Conservation (phyloP, 805 yeast genomes). For the Yarrowia sp. region DNA sequence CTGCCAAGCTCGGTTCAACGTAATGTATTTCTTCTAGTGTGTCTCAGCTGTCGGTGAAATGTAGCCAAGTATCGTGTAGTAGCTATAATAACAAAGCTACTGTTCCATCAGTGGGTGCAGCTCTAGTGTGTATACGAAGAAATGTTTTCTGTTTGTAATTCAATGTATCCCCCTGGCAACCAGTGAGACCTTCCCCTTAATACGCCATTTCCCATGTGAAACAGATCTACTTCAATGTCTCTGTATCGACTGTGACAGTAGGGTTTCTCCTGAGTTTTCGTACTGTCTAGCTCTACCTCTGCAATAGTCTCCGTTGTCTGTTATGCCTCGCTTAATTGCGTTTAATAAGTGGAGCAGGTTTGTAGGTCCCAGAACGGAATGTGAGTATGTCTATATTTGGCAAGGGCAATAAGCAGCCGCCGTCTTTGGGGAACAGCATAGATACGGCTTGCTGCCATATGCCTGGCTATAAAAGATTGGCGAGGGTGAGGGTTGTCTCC, state of each 20-base stretch:
- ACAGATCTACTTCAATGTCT: background rate
- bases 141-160: too few relatives aligned
- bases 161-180: too few relatives aligned
- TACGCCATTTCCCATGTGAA: too few relatives aligned
- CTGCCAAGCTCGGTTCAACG: too few relatives aligned
- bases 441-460: background rate
- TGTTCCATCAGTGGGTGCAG: too few relatives aligned
- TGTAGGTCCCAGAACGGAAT: background rate
- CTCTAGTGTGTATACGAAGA: too few relatives aligned
- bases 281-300: background rate
- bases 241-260: background rate
- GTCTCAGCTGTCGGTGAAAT: too few relatives aligned
- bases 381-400: background rate
- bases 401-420: background rate
- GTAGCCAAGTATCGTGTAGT: too few relatives aligned
- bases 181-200: too few relatives aligned
- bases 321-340: slow-evolving; percentile 12
- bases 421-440: background rate
- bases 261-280: background rate
- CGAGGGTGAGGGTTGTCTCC: background rate
- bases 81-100: too few relatives aligned
- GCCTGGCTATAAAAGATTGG: background rate
- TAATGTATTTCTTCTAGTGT: too few relatives aligned
- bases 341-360: background rate
- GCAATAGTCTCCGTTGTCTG: background rate